phyloP scores from a whole-genome alignment of 495 filamentous ascomycete genomes.

The Talaromyces ruber region DNA sequence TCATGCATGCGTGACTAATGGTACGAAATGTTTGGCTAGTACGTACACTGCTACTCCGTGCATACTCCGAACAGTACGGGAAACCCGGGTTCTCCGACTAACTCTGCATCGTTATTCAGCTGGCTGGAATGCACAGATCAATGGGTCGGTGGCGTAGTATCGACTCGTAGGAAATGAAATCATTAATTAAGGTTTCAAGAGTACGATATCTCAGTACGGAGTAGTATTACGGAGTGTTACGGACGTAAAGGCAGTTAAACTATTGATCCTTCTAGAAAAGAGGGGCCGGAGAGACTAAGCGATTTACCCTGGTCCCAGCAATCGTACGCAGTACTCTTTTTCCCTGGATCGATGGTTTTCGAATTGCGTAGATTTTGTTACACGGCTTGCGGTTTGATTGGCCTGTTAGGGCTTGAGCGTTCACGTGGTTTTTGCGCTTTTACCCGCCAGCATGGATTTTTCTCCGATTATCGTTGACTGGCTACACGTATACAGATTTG shows the following conservation, averaged over 20 bases:
- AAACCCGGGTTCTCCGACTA: not conserved
- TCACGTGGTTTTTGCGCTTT: not conserved
- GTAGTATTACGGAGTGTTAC: not conserved
- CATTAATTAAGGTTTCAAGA: not conserved
- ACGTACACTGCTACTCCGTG: not conserved
- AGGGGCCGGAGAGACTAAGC: not conserved
- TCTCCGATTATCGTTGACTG: not conserved
- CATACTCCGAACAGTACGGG: not conserved
- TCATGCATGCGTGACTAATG: not conserved
- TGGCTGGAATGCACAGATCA: not conserved
- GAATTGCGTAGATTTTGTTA: not conserved
- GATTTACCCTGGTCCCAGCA: not conserved
- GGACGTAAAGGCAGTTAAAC: not conserved
- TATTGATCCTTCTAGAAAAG: not conserved
- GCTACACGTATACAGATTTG: not conserved
- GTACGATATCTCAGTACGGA: not conserved
- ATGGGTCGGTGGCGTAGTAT: not conserved
- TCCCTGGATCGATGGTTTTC: not conserved
- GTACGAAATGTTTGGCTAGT: not conserved
- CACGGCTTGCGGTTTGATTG: not conserved
- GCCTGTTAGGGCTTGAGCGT: not conserved
- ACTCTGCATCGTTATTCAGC: not conserved
- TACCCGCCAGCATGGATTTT: not conserved
- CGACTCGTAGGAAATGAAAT: not conserved
- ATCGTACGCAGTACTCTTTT: not conserved